Conservation (phyloP, 257 asterid species). For the Solanum ossicruentum region DNA sequence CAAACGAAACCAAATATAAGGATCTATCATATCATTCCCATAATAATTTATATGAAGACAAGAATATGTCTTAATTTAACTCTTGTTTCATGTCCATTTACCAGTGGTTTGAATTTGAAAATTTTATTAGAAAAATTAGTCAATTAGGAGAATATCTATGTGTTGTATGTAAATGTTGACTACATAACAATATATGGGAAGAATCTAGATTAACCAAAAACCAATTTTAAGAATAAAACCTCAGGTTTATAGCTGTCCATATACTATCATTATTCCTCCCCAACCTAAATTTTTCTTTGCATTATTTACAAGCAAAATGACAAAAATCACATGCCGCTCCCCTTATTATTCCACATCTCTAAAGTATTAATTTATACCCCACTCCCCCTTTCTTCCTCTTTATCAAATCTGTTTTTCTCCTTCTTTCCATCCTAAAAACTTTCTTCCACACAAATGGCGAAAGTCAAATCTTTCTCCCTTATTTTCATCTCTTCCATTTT, state of each 20-base stretch:
- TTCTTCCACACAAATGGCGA: neutral
- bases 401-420: neutral
- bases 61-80: no score
- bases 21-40: no score
- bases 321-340: neutral
- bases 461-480: neutral
- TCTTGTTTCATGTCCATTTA: no score
- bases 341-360: neutral
- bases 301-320: neutral
- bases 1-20: no score
- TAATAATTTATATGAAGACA: no score
- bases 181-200: neutral
- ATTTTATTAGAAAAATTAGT: neutral
- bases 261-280: neutral
- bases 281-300: neutral
- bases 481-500: neutral
- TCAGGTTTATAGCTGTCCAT: neutral
- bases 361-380: neutral
- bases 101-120: neutral
- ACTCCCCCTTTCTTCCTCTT: neutral
- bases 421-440: neutral
- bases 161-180: neutral
- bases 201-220: neutral
- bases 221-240: no score
- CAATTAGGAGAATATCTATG: neutral